Conservation (phyloP, 1,284 basidiomycete species). For the Irpex sp. region DNA sequence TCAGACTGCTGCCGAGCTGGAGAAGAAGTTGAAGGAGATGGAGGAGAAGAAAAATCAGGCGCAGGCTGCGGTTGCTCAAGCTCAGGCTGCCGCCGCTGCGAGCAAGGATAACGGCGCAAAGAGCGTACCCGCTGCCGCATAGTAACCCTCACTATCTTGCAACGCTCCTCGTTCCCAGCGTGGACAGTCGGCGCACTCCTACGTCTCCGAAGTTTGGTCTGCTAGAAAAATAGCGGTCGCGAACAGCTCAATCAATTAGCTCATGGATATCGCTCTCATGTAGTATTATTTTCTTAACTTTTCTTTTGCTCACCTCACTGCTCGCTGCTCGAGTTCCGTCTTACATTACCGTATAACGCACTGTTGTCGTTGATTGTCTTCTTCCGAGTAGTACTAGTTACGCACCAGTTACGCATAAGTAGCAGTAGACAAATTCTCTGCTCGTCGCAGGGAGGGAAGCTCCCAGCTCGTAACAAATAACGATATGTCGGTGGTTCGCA, state of each 20-base stretch:
- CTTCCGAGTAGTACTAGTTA: neutral
- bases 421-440: neutral
- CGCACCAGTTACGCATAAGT: neutral
- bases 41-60: slow-evolving; percentile 55
- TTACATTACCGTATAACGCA: neutral
- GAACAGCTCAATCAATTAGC: neutral
- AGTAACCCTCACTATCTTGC: slow-evolving; percentile 8
- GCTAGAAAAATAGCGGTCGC: neutral
- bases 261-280: slow-evolving; percentile 1
- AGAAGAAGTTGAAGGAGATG: slow-evolving; percentile 55
- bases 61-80: slow-evolving; percentile 56
- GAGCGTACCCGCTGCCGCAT: slow-evolving; percentile 52
- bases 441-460: neutral
- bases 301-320: neutral
- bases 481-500: neutral
- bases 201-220: neutral
- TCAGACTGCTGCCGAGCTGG: slow-evolving; percentile 46
- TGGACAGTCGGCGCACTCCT: too few relatives aligned
- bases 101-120: slow-evolving; percentile 55
- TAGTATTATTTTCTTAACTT: slow-evolving; percentile 5
- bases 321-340: neutral
- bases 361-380: neutral
- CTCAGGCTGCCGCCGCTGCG: slow-evolving; percentile 45
- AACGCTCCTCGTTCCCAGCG: too few relatives aligned
- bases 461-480: neutral